phyloP scores from a whole-genome alignment of 1,284 basidiomycete genomes.

The Ganoderma lucidum region DNA sequence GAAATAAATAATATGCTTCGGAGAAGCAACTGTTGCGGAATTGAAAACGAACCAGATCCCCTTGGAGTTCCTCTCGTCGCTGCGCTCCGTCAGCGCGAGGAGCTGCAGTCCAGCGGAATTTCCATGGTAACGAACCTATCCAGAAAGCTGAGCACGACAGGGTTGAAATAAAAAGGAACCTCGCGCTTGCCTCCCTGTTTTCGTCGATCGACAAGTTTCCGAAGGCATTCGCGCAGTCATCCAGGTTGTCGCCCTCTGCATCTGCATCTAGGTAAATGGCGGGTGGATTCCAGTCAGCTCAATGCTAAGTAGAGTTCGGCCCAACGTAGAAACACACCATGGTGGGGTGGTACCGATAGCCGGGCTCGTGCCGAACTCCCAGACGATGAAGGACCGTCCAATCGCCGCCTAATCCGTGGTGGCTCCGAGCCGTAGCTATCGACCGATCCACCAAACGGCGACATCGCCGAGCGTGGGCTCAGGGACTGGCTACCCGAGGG shows the following conservation, averaged over 20 bases:
- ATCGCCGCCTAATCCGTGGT: constrained; percentile 17
- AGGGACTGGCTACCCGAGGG: constrained; percentile 35
- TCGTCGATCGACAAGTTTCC: constrained; percentile 86
- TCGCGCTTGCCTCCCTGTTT: constrained; percentile 61
- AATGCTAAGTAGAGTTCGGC: too few species aligned
- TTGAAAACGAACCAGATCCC: constrained; percentile 71
- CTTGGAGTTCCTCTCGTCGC: constrained; percentile 66
- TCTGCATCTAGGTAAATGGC: neutral
- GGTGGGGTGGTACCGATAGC: neutral
- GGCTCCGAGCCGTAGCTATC: constrained; percentile 1
- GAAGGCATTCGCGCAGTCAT: constrained; percentile 64
- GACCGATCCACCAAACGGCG: neutral
- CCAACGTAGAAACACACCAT: neutral
- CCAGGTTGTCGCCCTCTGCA: constrained; percentile 43
- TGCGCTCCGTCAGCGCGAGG: constrained; percentile 68
- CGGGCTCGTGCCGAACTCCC: neutral
- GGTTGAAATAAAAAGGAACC: neutral
- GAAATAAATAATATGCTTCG: neutral
- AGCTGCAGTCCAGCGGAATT: constrained; percentile 80
- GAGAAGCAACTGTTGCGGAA: too few species aligned
- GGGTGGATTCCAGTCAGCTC: neutral
- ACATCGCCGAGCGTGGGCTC: neutral
- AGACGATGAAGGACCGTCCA: constrained; percentile 1
- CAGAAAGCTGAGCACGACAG: neutral
- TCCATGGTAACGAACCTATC: constrained; percentile 78